A percentile compares a stretch with the other conserved stretches of the same genome.
Conservation (phyloP, 2,329 filamentous ascomycete species). For the Shiraia sp. region DNA sequence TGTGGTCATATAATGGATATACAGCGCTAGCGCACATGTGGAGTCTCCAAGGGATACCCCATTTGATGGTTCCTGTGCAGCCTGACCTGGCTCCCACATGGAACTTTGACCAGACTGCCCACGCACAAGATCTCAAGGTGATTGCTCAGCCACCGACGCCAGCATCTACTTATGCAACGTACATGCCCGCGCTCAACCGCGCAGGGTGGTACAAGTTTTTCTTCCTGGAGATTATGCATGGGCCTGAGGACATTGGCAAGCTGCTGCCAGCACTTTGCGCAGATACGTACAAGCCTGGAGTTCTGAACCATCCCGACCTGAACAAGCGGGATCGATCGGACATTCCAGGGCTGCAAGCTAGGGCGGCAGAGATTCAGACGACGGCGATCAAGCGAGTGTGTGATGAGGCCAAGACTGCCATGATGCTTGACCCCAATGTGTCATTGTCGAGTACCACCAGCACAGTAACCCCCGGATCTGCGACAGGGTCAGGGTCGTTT, state of each 20-base stretch:
- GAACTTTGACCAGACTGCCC: slow-evolving; percentile 33
- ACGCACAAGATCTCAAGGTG: slow-evolving; percentile 28
- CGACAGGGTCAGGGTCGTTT: background rate
- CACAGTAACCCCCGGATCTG: slow-evolving; percentile 1
- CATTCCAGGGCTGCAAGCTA: slow-evolving; percentile 23
- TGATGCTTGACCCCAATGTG: slow-evolving; percentile 21
- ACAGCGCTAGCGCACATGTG: slow-evolving; percentile 38
- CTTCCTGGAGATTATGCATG: slow-evolving; percentile 35
- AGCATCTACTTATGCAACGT: slow-evolving; percentile 18
- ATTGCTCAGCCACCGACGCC: slow-evolving; percentile 10
- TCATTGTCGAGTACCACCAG: background rate
- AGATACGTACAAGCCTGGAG: slow-evolving; percentile 37
- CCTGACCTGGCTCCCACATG: slow-evolving; percentile 30
- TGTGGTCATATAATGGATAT: slow-evolving; percentile 35
- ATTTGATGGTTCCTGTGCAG: slow-evolving; percentile 39
- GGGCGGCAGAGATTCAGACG: slow-evolving; percentile 28
- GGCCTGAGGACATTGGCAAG: slow-evolving; percentile 33
- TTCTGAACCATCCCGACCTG: slow-evolving; percentile 38
- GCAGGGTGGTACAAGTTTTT: slow-evolving; percentile 44
- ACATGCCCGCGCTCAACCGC: slow-evolving; percentile 42
- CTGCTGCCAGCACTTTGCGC: slow-evolving; percentile 30
- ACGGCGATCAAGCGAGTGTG: slow-evolving; percentile 33
- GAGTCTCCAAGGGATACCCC: slow-evolving; percentile 38
- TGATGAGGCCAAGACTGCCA: slow-evolving; percentile 31
- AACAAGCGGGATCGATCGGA: slow-evolving; percentile 32